Evolutionary conservation across 2,329 filamentous ascomycete genomes (phyloP).

Genomic region (Daldinia sp.): DNA sequence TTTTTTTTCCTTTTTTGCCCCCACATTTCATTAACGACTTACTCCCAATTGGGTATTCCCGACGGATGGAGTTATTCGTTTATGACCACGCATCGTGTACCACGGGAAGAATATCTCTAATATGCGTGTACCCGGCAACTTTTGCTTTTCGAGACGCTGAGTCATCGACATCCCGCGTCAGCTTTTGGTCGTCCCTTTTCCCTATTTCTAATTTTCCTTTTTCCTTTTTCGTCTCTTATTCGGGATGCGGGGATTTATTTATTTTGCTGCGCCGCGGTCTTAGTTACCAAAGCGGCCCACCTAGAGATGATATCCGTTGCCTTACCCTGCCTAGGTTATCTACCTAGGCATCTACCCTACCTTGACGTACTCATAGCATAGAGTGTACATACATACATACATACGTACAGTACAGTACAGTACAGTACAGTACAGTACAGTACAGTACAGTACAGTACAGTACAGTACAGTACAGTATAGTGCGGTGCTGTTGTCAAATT

Average conservation of each 20-base stretch:
- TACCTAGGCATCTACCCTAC: not conserved
- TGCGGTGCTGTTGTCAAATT: conserved; percentile 11
- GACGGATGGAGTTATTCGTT: not conserved
- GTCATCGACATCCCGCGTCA: not conserved
- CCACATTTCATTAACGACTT: not conserved
- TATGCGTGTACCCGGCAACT: not conserved
- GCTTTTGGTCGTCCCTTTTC: not conserved
- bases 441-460: not conserved
- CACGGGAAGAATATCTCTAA: not conserved
- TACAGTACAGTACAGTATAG: not conserved
- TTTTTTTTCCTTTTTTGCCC: conserved; percentile 2
- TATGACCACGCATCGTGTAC: not conserved
- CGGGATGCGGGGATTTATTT: conserved; percentile 19
- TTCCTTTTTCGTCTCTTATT: conserved; percentile 15
- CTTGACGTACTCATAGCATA: conserved; percentile 7
- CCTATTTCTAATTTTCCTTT: not conserved
- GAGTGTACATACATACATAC: conserved; percentile 28
- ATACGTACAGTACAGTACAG: not conserved
- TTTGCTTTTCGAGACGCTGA: not conserved
- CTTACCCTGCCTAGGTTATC: conserved; percentile 2
- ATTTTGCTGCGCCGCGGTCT: not conserved
- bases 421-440: not conserved
- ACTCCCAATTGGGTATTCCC: not conserved
- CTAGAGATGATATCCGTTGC: conserved; percentile 32
- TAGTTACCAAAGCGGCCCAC: conserved; percentile 12